phyloP scores from a whole-genome alignment of 2,329 filamentous ascomycete species.

The Colletotrichum agaves region DNA sequence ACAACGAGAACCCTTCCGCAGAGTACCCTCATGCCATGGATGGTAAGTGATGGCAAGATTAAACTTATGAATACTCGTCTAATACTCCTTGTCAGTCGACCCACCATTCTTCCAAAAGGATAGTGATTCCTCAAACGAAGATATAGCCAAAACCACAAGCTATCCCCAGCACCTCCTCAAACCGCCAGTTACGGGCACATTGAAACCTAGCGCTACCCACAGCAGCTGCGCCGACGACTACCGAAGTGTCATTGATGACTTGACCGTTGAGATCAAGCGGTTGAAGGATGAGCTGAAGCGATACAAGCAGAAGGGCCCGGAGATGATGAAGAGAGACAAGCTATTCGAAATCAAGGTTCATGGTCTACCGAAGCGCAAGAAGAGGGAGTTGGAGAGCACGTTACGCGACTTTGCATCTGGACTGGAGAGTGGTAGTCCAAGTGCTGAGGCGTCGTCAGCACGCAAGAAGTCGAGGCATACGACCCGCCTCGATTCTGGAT shows the following conservation, averaged over 20 bases:
- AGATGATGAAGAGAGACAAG: conserved; percentile 77
- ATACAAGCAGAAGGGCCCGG: conserved; percentile 74
- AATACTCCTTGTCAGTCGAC: conserved; percentile 51
- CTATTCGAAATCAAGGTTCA: conserved; percentile 87
- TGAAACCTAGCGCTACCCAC: conserved; percentile 50
- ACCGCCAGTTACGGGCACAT: conserved; percentile 39
- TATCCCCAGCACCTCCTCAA: conserved; percentile 40
- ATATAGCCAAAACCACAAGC: conserved; percentile 40
- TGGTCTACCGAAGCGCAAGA: conserved; percentile 76
- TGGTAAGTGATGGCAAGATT: conserved; percentile 45
- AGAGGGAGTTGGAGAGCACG: conserved; percentile 78
- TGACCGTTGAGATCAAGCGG: conserved; percentile 85
- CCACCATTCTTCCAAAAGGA: conserved; percentile 67
- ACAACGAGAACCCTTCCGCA: conserved; percentile 60
- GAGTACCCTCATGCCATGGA: conserved; percentile 60
- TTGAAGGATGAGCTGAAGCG: conserved; percentile 78
- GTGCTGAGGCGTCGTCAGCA: conserved; percentile 62
- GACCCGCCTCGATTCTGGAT: conserved; percentile 54
- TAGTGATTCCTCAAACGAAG: conserved; percentile 63
- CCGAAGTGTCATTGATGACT: conserved; percentile 85
- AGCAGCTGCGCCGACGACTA: conserved; percentile 79
- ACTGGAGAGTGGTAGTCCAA: conserved; percentile 41
- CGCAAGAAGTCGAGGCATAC: conserved; percentile 56
- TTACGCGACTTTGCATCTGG: conserved; percentile 74
- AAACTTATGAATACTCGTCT: neutral